Conservation (phyloP, 2,329 filamentous ascomycete genomes). For the Pseudopithomyces maydicus region DNA sequence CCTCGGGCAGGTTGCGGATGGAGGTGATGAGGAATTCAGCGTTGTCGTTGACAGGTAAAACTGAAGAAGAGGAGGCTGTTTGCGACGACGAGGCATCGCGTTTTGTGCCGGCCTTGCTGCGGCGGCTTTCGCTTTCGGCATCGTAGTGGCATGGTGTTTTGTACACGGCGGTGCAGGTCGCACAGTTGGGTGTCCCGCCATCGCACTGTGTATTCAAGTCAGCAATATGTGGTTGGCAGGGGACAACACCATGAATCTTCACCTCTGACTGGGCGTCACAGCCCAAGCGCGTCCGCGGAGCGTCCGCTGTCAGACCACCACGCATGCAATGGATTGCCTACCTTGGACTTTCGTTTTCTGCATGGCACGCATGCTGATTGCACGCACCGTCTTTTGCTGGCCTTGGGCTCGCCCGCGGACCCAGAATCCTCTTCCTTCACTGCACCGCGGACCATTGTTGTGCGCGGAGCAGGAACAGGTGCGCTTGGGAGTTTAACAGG, state of each 20-base stretch:
- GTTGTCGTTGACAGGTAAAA: conserved; percentile 14
- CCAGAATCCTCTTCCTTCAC: conserved; percentile 25
- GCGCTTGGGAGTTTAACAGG: not conserved
- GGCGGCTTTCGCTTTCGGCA: conserved; percentile 53
- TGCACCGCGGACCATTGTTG: conserved; percentile 36
- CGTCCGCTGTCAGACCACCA: not conserved
- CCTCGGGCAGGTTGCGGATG: conserved; percentile 51
- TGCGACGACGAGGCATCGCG: conserved; percentile 31
- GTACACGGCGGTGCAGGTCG: conserved; percentile 58
- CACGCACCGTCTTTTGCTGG: conserved; percentile 42
- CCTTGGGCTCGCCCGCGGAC: conserved; percentile 28
- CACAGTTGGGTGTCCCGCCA: conserved; percentile 54
- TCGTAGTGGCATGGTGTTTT: conserved; percentile 57
- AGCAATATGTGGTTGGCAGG: conserved; percentile 18
- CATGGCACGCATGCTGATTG: conserved; percentile 55
- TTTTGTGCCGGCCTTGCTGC: conserved; percentile 44
- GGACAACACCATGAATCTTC: not conserved
- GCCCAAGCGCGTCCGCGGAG: conserved; percentile 7
- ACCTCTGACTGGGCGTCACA: not conserved
- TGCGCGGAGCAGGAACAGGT: conserved; percentile 20
- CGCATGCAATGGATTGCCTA: conserved; percentile 22
- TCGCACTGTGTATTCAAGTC: conserved; percentile 51
- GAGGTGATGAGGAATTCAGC: conserved; percentile 50
- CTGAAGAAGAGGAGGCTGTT: conserved; percentile 7
- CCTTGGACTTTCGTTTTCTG: conserved; percentile 57